phyloP scores from a whole-genome alignment of 805 yeast genomes.

The Cyberlindnera bimundalis region DNA sequence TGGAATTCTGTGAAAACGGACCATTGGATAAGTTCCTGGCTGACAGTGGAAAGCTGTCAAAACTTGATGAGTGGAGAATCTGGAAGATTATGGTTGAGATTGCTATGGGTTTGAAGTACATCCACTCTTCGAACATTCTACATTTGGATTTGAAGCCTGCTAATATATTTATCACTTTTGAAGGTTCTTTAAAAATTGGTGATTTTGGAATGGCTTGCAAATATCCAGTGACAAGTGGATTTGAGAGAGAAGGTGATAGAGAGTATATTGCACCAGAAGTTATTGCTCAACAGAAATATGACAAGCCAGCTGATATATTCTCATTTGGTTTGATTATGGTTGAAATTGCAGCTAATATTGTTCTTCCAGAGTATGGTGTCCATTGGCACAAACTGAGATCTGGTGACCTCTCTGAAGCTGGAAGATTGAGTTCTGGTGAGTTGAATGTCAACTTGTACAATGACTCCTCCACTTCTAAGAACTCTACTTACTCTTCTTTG shows the following conservation, averaged over 20 bases:
- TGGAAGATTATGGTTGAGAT: constrained; percentile 94
- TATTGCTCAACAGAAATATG: constrained; percentile 75
- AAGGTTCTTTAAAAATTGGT: constrained; percentile 90
- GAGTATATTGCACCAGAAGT: constrained; percentile 98
- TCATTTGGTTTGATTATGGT: constrained; percentile 91
- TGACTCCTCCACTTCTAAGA: constrained; percentile 24
- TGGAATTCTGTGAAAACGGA: constrained; percentile 94
- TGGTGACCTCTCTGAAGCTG: constrained; percentile 95
- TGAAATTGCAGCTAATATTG: constrained; percentile 93
- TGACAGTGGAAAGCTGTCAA: constrained; percentile 70
- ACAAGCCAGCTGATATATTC: constrained; percentile 90
- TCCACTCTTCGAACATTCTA: constrained; percentile 72
- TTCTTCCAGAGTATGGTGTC: constrained; percentile 91
- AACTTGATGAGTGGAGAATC: constrained; percentile 92
- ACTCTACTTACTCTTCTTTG: constrained; percentile 24
- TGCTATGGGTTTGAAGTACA: constrained; percentile 70
- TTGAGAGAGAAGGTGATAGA: constrained; percentile 95
- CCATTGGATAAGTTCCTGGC: constrained; percentile 76
- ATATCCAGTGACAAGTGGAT: constrained; percentile 59
- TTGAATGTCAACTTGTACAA: constrained; percentile 33
- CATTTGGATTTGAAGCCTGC: constrained; percentile 96
- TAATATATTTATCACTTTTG: constrained; percentile 89
- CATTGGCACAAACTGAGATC: constrained; percentile 95
- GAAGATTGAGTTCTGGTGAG: constrained; percentile 74
- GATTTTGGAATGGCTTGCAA: constrained; percentile 94